Evolutionary conservation across 257 asterid species (phyloP), one percentile per base, ranked within the genome.

Genomic region (Solanum phureja): DNA sequence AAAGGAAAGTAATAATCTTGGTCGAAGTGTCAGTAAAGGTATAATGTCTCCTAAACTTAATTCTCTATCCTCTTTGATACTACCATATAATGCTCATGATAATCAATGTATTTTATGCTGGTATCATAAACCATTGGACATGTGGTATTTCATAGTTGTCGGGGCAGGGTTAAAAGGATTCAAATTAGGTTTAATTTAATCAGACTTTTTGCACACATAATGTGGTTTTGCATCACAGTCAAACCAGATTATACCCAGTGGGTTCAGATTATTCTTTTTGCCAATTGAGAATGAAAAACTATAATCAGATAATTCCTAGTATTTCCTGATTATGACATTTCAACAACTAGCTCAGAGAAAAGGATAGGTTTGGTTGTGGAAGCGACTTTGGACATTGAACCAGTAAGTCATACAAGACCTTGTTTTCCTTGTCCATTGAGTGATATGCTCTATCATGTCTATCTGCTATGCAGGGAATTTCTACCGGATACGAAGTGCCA

Each of bases 11-110:
- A 92, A 93, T 89, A 96, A 96, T 90, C 96, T 96, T 34, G 99
- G 99, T 68, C 94, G 99, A 12, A 95, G 99, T 87, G 96, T 96
- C 83, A 92, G 93, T 89, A 92, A 92, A 95, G 98, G 99, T 96
- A 92, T 46, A 81, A 46, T 49, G 19, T 46, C 85, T 81, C 27
- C 38, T 44, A 46, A 79, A 79, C 37, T 40, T 77, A 40, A 40
- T 77, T 77, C 62, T 77, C 84, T 42, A 77, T 77, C 84, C 84
- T 42, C 64, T 42, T 77, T 77, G 64, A 40, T 24, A 42, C 38
- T 77, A 4, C 38, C 29, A 29, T 42, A 42, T 42, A 24, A 77
- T 42, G 38, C 66, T 81, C 68, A 4, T 46, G 40, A 10, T 46
- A 81, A 81, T 81, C 42, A 27, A 18, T 46, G 85, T 46, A 46